Conservation (phyloP, 768 basidiomycete species). For the Mrakia gelida region DNA sequence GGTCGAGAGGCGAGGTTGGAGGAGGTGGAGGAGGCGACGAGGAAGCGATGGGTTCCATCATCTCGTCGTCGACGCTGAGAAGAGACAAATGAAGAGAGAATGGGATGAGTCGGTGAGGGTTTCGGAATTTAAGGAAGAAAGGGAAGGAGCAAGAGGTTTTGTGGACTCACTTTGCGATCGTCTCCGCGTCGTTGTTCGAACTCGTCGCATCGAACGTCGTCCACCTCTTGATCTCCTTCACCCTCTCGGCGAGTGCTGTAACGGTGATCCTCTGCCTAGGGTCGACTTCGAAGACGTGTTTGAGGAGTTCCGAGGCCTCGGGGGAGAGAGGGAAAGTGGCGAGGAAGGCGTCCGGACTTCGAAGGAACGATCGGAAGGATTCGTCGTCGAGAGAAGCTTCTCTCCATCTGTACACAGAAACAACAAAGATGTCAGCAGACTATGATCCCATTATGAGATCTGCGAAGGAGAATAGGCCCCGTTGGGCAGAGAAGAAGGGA, state of each 20-base stretch:
- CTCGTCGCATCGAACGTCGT: not conserved
- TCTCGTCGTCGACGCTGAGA: too few species aligned
- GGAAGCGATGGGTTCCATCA: too few species aligned
- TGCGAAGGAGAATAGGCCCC: conserved; percentile 29
- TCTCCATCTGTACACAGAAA: conserved; percentile 97
- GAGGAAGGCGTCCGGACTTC: conserved; percentile 50
- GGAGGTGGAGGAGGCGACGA: too few species aligned
- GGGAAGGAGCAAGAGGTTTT: too few species aligned
- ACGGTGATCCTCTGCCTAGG: conserved; percentile 65
- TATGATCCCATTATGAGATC: not conserved
- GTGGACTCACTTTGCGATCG: too few species aligned
- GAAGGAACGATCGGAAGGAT: conserved; percentile 68
- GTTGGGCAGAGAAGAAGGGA: too few species aligned
- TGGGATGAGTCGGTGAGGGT: too few species aligned
- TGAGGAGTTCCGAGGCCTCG: conserved; percentile 58
- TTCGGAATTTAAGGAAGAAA: too few species aligned
- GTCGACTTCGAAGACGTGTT: conserved; percentile 67
- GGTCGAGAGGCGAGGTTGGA: too few species aligned
- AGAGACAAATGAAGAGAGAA: too few species aligned
- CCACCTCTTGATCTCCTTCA: not conserved
- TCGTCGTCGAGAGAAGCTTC: conserved; percentile 60
- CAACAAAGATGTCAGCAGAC: conserved; percentile 46
- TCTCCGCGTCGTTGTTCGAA: too few species aligned
- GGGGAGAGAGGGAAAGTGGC: not conserved
- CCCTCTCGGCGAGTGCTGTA: conserved; percentile 44